These are phyloP conservation scores for Marchantia polymorpha DNA, from an alignment of 225 moss, liverwort and hornwort species.

Conservation along the genomic window DNA sequence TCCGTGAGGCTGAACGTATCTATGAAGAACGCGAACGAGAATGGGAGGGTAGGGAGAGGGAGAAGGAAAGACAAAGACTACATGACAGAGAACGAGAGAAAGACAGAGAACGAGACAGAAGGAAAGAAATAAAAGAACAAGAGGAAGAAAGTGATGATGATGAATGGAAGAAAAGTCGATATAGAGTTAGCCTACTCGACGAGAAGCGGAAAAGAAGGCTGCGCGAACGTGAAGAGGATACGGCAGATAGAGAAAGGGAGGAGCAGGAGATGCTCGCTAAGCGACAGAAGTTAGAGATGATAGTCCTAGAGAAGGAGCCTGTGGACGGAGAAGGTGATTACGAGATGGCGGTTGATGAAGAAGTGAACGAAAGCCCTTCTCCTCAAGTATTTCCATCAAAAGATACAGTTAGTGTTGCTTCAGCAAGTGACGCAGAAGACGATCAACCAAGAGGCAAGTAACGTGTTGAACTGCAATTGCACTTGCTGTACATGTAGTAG, in stretches of 20 bases:
- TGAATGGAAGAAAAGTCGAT: slow-evolving; percentile 75
- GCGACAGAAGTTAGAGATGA: slow-evolving; percentile 57
- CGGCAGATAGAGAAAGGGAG: slow-evolving; percentile 70
- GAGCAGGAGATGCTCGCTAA: slow-evolving; percentile 61
- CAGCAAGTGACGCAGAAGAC: slow-evolving; percentile 76
- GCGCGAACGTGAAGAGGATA: slow-evolving; percentile 81
- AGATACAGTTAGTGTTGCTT: slow-evolving; percentile 45
- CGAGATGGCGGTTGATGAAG: slow-evolving; percentile 45
- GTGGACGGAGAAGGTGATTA: slow-evolving; percentile 56
- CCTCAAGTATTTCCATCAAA: slow-evolving; percentile 36
- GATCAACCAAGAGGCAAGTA: slow-evolving; percentile 51
- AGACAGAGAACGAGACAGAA: slow-evolving; percentile 85
- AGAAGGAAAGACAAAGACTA: slow-evolving; percentile 70
- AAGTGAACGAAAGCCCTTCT: slow-evolving; percentile 8
- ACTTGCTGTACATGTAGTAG: too few relatives aligned
- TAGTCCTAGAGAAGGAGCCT: slow-evolving; percentile 30
- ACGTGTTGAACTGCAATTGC: not conserved
- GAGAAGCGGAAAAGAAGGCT: slow-evolving; percentile 80
- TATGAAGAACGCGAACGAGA: slow-evolving; percentile 89
- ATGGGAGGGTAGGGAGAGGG: slow-evolving; percentile 91
- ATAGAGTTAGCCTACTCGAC: slow-evolving; percentile 61
- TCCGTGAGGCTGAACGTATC: slow-evolving; percentile 75
- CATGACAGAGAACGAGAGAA: slow-evolving; percentile 89
- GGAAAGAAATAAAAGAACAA: slow-evolving; percentile 88
- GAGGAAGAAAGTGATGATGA: slow-evolving; percentile 96